Base-by-base conservation (phyloP, 352 stramenopile species). In the Pythium rhizo-oryzae region DNA sequence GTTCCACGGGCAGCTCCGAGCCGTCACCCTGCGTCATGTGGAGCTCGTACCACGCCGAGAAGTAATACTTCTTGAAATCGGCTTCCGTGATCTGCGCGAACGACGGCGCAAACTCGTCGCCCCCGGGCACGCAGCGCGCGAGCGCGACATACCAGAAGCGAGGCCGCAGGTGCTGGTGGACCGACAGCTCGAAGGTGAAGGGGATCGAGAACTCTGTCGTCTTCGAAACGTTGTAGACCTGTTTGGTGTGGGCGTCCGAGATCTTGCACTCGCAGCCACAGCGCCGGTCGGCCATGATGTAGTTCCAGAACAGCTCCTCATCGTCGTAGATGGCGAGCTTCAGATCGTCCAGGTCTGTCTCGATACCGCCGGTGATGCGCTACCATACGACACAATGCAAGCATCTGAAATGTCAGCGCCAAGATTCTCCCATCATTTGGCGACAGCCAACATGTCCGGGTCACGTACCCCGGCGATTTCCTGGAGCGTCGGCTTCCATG, bases 251-350 rank as follows among this genome's bases (percentile, higher is more conserved):
- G 13, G 66, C 74, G 0, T 56, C n/a, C 9, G 85, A 89, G 55
- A 92, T 64, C 66, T 94, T 93, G 80, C 85, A 94, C 57, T 70
- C 47, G 67, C 87, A 94, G 56, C 86, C 83, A 59, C 87, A 93
- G 37, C 35, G 61, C 18, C 61, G 71, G 52, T 93, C 70, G 23
- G 52, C 75, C 82, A 87, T 92, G 62, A 94, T 70, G 74, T 81
- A 92, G 59, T 89, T 76, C 87, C 84, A 92, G 70, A 93, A 94
- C 57, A 86, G 78, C 44, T 66, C 70, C 51, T 94, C 84, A 62
- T 94, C 87, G 69, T 94, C 83, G 59, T 93, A 94, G 71, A 93
- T 85, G 24, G 82, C 85, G 24, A 94, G 72, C 67, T 92, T 78
- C 25, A 94, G 54, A 39, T 78, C 83, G 15, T 77, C 65, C 25